A percentile compares a stretch with the other conserved stretches of the same genome.
Conservation (phyloP, 129 eudicot species). For the Tagetes erecta region DNA sequence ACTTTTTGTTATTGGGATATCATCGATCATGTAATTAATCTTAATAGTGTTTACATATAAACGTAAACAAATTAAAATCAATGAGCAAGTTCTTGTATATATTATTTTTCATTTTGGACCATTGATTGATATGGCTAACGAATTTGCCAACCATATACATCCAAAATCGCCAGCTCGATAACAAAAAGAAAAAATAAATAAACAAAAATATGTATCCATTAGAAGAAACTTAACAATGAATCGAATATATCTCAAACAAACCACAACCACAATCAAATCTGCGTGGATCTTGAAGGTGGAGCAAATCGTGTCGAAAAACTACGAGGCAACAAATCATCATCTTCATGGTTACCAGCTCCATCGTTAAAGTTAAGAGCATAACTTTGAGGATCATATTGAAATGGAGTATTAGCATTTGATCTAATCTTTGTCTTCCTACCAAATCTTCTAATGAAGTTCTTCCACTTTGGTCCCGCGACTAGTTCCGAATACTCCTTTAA, state of each 20-base stretch:
- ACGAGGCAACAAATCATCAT: slow-evolving; percentile 47
- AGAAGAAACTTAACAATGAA: background rate
- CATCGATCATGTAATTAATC: too few species aligned
- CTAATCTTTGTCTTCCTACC: slow-evolving; percentile 48
- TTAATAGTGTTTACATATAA: too few species aligned
- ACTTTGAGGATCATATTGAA: slow-evolving; percentile 68
- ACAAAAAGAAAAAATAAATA: background rate
- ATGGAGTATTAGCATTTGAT: slow-evolving; percentile 35
- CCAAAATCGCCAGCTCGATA: background rate
- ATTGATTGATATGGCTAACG: too few species aligned
- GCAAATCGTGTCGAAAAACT: slow-evolving; percentile 69
- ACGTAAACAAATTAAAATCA: too few species aligned
- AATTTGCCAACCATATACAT: background rate
- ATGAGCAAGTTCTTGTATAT: too few species aligned
- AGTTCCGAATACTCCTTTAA: slow-evolving; percentile 70
- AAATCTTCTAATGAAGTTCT: slow-evolving; percentile 65
- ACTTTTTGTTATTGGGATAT: too few species aligned
- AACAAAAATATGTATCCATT: background rate
- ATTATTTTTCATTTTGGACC: too few species aligned
- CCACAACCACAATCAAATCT: background rate
- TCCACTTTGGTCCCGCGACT: slow-evolving; percentile 93
- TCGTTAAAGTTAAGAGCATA: slow-evolving; percentile 76
- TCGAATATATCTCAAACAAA: background rate
- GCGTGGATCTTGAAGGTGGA: slow-evolving; percentile 36
- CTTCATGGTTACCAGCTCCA: slow-evolving; percentile 37